Evolutionary conservation across 352 stramenopile genomes (phyloP), one percentile per base, ranked within the genome.

Genomic region (Pythium aristosporum): DNA sequence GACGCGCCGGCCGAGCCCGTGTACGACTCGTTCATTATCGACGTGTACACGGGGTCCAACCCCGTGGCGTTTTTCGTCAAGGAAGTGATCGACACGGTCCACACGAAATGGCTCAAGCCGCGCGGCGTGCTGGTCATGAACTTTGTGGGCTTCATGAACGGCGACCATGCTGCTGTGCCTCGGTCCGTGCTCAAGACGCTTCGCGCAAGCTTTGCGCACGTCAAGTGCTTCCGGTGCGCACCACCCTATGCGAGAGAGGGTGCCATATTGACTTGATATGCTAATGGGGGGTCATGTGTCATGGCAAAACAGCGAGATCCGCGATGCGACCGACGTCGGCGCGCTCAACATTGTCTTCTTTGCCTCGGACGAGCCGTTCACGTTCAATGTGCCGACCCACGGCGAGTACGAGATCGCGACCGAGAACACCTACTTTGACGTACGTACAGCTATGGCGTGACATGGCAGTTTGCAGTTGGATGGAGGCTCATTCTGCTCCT

Each of bases 321-420:
- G 73, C 28, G 69, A 86, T 9, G 18, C 59, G 1, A 34, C 74
- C 20, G 68, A 82, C 8, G 56, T 58, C 0, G 72, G 84, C 39
- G 78, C 71, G 0, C 67, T 74, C 16, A 93, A 93, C 66, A 84
- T 93, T 37, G 70, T 93, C 1, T 93, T 89, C 56, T 93, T 87
- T 63, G 82, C 82, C 25, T 93, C 85, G 11, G 71, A 90, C 43
- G 68, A 84, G 20, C 76, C 74, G 9, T 86, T 93, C 61, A 73
- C 61, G 62, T 93, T 93, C 57, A 77, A 77, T 7, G 46, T 89
- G 9, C 85, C 85, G 0, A 80, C 37, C 9, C 70, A 76, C 8
- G 61, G 70, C n/a, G 68, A 81, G 58, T 91, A 87, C 59, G 53
- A 71, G 52, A 62, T 89, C 59, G 70, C 82, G 23, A 58, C 61